Evolutionary conservation across 2,329 filamentous ascomycete species (phyloP).

Genomic region (Phyllosticta citriasiana): DNA sequence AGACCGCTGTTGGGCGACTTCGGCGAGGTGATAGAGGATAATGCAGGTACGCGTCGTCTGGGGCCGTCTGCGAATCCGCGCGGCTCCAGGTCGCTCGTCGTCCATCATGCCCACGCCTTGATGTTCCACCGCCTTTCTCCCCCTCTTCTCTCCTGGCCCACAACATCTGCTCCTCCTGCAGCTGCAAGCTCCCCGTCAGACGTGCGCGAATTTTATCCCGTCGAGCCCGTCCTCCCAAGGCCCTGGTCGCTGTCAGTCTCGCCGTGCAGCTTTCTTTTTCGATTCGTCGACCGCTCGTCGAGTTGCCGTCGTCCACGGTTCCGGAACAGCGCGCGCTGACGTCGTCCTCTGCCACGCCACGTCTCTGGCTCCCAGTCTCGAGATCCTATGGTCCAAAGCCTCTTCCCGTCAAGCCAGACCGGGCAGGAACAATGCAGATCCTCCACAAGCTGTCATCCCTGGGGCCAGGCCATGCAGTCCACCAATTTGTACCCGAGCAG

Average conservation of each 20-base stretch:
- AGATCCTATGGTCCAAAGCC: neutral
- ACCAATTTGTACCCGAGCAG: neutral
- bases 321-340: constrained; percentile 7
- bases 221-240: neutral
- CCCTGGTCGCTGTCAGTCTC: neutral
- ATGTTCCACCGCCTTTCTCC: neutral
- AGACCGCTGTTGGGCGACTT: neutral
- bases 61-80: neutral
- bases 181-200: neutral
- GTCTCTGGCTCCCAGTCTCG: neutral
- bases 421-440: neutral
- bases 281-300: neutral
- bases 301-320: constrained; percentile 1
- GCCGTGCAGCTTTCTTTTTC: neutral
- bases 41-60: neutral
- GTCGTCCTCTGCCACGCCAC: neutral
- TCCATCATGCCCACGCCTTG: neutral
- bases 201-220: neutral
- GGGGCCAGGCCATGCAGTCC: neutral
- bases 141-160: neutral
- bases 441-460: neutral
- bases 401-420: neutral
- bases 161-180: neutral
- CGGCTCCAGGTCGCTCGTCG: neutral
- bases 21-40: neutral